These are phyloP conservation scores for Bromus sterilis DNA, from an alignment of 176 grass and related monocot genomes.

Conservation along the genomic window DNA sequence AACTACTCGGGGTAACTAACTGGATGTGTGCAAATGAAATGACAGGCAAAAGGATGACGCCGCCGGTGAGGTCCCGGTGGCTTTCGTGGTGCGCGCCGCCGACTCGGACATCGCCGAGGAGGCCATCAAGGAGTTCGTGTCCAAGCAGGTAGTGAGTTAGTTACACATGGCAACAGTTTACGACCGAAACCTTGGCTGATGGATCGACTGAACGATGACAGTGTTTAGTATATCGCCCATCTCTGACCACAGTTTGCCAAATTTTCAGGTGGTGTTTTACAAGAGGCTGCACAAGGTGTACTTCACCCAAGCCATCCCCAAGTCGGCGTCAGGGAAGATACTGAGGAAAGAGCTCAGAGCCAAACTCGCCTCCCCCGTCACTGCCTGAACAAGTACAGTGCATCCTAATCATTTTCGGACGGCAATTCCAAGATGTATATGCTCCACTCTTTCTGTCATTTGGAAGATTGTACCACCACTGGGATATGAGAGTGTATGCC, in stretches of 20 bases:
- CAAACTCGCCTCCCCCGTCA: slow-evolving; percentile 28
- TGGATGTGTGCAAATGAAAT: background rate
- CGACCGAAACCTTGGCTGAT: background rate
- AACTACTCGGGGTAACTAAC: background rate
- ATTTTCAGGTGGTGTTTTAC: slow-evolving; percentile 82
- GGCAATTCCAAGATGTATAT: background rate
- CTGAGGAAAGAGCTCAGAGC: slow-evolving; percentile 80
- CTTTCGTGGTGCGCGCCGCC: slow-evolving; percentile 62
- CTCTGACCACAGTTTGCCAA: background rate
- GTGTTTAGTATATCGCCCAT: background rate
- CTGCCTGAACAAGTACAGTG: background rate
- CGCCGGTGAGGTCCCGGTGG: slow-evolving; percentile 86
- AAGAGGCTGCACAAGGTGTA: slow-evolving; percentile 87
- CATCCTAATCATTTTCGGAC: background rate
- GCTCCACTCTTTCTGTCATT: background rate
- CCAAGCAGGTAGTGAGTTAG: slow-evolving; percentile 53
- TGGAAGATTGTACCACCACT: background rate
- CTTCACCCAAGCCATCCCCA: slow-evolving; percentile 78
- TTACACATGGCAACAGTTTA: background rate
- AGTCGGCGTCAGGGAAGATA: slow-evolving; percentile 84
- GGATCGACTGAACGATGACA: too few relatives aligned
- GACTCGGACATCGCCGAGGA: slow-evolving; percentile 64
- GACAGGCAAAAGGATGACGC: slow-evolving; percentile 74
- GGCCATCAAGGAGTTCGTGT: slow-evolving; percentile 72
- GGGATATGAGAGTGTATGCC: background rate